Evolutionary conservation across 352 stramenopile species (phyloP).

Genomic region (Globisporangium alternatum): DNA sequence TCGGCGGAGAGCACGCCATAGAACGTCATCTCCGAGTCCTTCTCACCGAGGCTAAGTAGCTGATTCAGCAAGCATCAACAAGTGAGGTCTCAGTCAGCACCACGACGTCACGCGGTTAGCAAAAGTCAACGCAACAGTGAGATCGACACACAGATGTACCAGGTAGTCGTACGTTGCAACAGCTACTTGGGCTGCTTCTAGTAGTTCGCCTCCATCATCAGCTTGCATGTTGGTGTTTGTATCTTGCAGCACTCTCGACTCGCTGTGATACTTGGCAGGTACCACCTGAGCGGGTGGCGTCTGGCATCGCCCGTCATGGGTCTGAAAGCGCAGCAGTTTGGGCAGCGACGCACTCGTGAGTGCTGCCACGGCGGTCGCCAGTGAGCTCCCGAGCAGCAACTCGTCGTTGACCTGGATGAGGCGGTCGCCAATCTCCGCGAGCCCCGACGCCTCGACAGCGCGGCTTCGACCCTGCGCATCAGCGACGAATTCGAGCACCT

Average conservation of each 20-base stretch:
- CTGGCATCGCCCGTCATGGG: conserved; percentile 47
- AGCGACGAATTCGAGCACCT: conserved; percentile 62
- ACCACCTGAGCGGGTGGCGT: not conserved
- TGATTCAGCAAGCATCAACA: conserved; percentile 5
- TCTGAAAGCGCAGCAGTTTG: conserved; percentile 57
- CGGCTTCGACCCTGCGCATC: conserved; percentile 51
- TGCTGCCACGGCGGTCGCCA: conserved; percentile 38
- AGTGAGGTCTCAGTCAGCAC: not conserved
- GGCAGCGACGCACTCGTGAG: conserved; percentile 39
- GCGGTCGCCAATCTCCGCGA: conserved; percentile 68
- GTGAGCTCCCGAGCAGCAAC: conserved; percentile 28
- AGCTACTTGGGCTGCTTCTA: not conserved
- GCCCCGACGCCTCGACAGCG: conserved; percentile 53
- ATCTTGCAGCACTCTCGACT: not conserved
- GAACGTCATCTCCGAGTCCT: conserved; percentile 39
- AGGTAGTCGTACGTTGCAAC: conserved; percentile 40
- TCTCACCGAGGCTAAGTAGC: conserved; percentile 44
- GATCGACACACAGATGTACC: conserved; percentile 20
- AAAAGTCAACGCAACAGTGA: not conserved
- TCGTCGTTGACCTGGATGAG: conserved; percentile 59
- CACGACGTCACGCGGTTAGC: too few relatives aligned
- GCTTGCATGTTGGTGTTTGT: not conserved
- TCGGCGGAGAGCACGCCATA: conserved; percentile 61
- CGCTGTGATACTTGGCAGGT: too few relatives aligned
- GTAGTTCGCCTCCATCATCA: not conserved